A percentile compares a stretch with the other conserved stretches of the same genome.
phyloP scores from a whole-genome alignment of 768 basidiomycete species.

The Suillus placidus region DNA sequence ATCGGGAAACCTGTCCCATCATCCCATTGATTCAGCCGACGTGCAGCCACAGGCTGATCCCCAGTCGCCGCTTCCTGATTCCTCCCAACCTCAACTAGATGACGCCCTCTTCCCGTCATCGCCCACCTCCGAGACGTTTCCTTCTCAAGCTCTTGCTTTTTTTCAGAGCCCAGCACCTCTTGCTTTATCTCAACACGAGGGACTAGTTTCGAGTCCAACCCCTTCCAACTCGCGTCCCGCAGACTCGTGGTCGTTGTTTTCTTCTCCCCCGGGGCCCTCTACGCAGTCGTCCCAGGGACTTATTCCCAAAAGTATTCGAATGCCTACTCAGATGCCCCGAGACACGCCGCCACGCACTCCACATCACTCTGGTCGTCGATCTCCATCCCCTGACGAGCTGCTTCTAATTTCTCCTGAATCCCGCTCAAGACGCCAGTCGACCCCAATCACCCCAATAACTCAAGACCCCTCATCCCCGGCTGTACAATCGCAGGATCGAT shows the following conservation, averaged over 20 bases:
- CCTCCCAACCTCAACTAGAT: constrained; percentile 26
- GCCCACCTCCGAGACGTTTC: background rate
- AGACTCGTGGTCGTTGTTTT: constrained; percentile 18
- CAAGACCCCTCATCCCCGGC: background rate
- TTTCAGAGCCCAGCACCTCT: constrained; percentile 1
- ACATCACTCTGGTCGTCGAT: constrained; percentile 10
- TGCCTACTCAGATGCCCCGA: constrained; percentile 28
- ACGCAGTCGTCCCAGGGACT: constrained; percentile 5
- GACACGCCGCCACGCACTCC: constrained; percentile 16
- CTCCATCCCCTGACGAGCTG: constrained; percentile 29
- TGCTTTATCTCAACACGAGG: constrained; percentile 8
- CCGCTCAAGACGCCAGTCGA: background rate
- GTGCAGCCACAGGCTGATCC: background rate
- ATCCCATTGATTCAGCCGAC: background rate
- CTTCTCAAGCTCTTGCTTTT: background rate
- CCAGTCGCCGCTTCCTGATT: constrained; percentile 15
- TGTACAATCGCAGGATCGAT: background rate
- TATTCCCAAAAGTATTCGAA: background rate
- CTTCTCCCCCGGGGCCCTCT: constrained; percentile 16
- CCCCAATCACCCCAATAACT: background rate
- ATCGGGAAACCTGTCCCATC: background rate
- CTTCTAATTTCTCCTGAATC: constrained; percentile 15
- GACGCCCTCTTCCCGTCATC: background rate
- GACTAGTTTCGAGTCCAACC: constrained; percentile 10
- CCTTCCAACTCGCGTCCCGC: constrained; percentile 20